A percentile compares a stretch with the other conserved stretches of the same genome.
phyloP scores from a whole-genome alignment of 345 rosid genomes.

The Combretum micranthum region DNA sequence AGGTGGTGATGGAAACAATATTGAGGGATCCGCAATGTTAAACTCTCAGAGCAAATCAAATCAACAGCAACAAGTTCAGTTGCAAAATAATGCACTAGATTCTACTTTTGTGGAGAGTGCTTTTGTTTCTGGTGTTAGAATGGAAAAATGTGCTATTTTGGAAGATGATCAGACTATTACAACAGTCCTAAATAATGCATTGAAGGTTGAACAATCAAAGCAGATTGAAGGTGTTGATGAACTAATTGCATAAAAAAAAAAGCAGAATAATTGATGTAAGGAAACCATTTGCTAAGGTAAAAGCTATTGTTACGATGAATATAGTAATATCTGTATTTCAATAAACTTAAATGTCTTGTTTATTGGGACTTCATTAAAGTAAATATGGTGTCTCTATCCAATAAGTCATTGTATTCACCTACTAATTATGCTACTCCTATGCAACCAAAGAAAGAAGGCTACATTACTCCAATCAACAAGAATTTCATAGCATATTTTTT shows the following conservation, averaged over 20 bases:
- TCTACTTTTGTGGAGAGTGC: too few species aligned
- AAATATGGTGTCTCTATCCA: constrained; percentile 25
- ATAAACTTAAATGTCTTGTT: neutral
- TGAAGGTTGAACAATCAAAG: too few species aligned
- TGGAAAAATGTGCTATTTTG: constrained; percentile 10
- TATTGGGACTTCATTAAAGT: neutral
- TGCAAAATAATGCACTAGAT: constrained; percentile 3
- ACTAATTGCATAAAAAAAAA: constrained; percentile 5
- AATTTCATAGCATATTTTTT: constrained; percentile 16
- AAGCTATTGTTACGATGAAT: neutral
- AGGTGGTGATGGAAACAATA: constrained; percentile 1
- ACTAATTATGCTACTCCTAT: constrained; percentile 19
- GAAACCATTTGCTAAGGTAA: constrained; percentile 47
- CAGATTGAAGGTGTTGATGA: neutral
- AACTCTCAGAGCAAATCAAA: constrained; percentile 2
- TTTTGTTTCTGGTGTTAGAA: constrained; percentile 14
- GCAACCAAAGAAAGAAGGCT: constrained; percentile 23
- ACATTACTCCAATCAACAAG: constrained; percentile 30
- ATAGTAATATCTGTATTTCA: neutral
- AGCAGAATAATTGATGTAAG: constrained; percentile 10
- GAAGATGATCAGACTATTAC: neutral
- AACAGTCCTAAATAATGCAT: too few species aligned
- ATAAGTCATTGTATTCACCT: constrained; percentile 25
- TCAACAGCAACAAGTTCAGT: constrained; percentile 1
- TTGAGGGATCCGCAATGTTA: too few species aligned